A percentile compares a stretch with the other conserved stretches of the same genome.
Conservation (phyloP, 1,284 basidiomycete species). For the Laetiporus sulphureus region DNA sequence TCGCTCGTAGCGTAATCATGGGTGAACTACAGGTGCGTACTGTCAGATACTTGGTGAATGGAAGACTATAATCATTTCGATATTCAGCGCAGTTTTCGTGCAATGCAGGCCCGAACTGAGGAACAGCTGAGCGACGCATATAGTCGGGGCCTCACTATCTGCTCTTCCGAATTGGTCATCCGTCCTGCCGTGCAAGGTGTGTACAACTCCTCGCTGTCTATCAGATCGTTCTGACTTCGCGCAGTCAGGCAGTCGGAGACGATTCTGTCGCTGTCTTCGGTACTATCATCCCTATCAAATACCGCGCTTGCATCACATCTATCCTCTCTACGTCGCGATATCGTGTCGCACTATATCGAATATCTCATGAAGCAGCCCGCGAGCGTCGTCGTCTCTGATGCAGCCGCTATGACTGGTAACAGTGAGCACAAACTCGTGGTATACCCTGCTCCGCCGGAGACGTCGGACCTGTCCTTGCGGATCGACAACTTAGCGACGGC, state of each 20-base stretch:
- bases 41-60: too few relatives aligned
- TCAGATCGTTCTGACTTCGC: conserved; percentile 2
- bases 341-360: conserved; percentile 55
- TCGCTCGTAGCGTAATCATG: conserved; percentile 45
- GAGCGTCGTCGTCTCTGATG: conserved; percentile 31
- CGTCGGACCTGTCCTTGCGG: conserved; percentile 31
- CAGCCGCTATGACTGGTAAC: conserved; percentile 24
- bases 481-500: conserved; percentile 47
- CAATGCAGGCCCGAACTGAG: conserved; percentile 51
- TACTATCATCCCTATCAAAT: conserved; percentile 55
- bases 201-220: conserved; percentile 11
- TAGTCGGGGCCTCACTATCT: conserved; percentile 45
- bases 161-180: conserved; percentile 42
- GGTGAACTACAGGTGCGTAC: conserved; percentile 51
- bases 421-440: conserved; percentile 39
- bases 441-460: conserved; percentile 37
- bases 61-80: too few relatives aligned
- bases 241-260: conserved; percentile 52
- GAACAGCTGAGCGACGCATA: conserved; percentile 71
- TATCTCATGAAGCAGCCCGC: conserved; percentile 46
- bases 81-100: conserved; percentile 46
- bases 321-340: conserved; percentile 55
- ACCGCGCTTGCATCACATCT: conserved; percentile 49
- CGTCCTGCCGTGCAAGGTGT: conserved; percentile 51
- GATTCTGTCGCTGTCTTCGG: conserved; percentile 42